Evolutionary conservation across 441 rosid genomes (phyloP).

Genomic region (Isatis lusitanica): DNA sequence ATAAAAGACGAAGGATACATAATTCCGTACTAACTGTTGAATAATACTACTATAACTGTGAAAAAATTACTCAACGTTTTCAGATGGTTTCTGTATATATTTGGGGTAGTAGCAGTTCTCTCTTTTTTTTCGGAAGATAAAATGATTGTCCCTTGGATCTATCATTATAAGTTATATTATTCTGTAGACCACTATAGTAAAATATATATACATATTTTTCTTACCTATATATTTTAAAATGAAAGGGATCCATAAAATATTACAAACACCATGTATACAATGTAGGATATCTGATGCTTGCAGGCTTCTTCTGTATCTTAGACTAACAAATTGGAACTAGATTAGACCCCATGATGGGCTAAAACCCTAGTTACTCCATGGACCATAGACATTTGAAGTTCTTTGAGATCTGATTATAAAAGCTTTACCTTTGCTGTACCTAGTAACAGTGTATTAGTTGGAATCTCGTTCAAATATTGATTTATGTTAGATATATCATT

Average conservation of each 20-base stretch:
- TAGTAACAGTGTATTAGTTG: not conserved
- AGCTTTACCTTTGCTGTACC: not conserved
- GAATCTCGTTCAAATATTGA: slow-evolving; percentile 2
- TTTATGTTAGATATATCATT: no score
- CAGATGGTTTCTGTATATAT: not conserved
- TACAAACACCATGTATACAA: not conserved
- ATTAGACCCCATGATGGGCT: slow-evolving; percentile 23
- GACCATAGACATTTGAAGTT: slow-evolving; percentile 9
- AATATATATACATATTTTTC: not conserved
- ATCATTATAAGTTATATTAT: not conserved
- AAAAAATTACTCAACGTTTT: not conserved
- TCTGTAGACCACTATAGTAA: not conserved
- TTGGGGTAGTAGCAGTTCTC: not conserved
- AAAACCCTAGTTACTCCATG: slow-evolving; percentile 9
- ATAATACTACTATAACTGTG: not conserved
- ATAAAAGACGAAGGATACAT: not conserved
- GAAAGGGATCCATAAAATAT: not conserved
- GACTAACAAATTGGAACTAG: slow-evolving; percentile 26
- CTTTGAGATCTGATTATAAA: not conserved
- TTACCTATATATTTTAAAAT: not conserved
- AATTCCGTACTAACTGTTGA: not conserved
- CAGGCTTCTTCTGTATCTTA: slow-evolving; percentile 22
- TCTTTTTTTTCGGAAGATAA: not conserved
- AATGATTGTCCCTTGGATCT: slow-evolving; percentile 4
- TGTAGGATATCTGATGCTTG: slow-evolving; percentile 15